Evolutionary conservation across 2,329 filamentous ascomycete species (phyloP).

Genomic region (Neocucurbitaria cava): DNA sequence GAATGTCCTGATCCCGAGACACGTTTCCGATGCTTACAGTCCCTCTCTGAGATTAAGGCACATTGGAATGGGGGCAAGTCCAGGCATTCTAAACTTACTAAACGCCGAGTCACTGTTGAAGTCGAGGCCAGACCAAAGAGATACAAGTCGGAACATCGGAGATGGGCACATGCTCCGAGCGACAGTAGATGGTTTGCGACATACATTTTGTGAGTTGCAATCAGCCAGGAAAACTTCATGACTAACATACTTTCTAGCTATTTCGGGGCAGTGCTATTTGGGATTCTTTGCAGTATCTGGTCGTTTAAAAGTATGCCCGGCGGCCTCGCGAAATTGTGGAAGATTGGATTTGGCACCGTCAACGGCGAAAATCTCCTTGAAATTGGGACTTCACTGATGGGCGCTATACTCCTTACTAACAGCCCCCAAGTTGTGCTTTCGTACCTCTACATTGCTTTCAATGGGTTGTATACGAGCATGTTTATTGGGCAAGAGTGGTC

Average conservation of each 20-base stretch:
- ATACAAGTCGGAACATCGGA: background rate
- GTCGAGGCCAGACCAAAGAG: background rate
- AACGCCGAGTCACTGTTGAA: background rate
- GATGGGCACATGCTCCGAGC: conserved; percentile 1
- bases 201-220: conserved; percentile 3
- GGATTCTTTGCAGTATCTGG: conserved; percentile 1
- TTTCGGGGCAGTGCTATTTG: background rate
- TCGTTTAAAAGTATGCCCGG: conserved; percentile 10
- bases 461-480: conserved; percentile 57
- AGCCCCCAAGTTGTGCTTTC: conserved; percentile 56
- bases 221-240: too few species aligned
- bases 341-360: conserved; percentile 17
- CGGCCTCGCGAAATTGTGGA: conserved; percentile 8
- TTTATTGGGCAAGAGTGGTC: conserved; percentile 57
- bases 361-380: conserved; percentile 16
- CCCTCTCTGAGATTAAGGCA: background rate
- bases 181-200: conserved; percentile 3
- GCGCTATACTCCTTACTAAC: conserved; percentile 52
- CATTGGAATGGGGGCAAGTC: background rate
- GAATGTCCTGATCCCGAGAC: conserved; percentile 22
- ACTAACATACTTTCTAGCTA: conserved; percentile 1
- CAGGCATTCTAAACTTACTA: too few species aligned
- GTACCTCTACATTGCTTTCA: conserved; percentile 56
- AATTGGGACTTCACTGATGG: conserved; percentile 3
- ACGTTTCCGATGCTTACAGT: conserved; percentile 6